Percentiles rank a stretch among this genome's conserved stretches.
phyloP scores from a whole-genome alignment of 2,329 filamentous ascomycete genomes.

The Colletotrichum coccodes region DNA sequence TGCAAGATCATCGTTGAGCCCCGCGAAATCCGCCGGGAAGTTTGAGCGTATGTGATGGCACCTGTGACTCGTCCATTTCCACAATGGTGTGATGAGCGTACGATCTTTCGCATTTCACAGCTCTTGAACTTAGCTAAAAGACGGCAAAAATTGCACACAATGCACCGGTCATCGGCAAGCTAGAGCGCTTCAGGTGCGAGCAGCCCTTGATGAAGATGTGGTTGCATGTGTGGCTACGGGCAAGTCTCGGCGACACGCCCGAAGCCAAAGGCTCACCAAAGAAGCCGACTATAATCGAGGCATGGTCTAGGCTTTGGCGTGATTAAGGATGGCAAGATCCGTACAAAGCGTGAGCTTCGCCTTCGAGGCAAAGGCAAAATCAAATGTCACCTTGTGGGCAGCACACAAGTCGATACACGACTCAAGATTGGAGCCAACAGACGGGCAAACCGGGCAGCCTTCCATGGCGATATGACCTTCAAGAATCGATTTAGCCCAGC shows the following conservation, averaged over 20 bases:
- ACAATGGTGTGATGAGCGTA: constrained; percentile 23
- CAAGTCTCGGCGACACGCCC: neutral
- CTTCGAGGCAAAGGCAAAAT: neutral
- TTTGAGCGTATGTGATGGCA: constrained; percentile 1
- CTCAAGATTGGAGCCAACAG: neutral
- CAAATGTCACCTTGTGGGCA: neutral
- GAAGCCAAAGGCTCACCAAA: neutral
- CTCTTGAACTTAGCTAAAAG: neutral
- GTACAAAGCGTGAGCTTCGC: neutral
- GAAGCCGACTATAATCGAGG: neutral
- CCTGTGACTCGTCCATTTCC: constrained; percentile 7
- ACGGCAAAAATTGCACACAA: neutral
- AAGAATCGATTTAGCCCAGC: neutral
- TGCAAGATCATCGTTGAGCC: constrained; percentile 33
- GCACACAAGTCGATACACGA: neutral
- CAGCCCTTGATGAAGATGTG: neutral
- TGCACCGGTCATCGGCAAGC: neutral
- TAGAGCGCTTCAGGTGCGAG: neutral
- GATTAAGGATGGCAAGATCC: neutral
- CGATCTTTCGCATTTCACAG: constrained; percentile 19
- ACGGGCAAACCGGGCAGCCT: neutral
- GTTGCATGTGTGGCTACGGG: neutral
- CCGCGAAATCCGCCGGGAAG: constrained; percentile 26
- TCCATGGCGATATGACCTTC: neutral
- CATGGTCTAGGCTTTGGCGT: neutral